Conservation (phyloP, 176 grass and related monocot species). For the Sorghum bicolor region DNA sequence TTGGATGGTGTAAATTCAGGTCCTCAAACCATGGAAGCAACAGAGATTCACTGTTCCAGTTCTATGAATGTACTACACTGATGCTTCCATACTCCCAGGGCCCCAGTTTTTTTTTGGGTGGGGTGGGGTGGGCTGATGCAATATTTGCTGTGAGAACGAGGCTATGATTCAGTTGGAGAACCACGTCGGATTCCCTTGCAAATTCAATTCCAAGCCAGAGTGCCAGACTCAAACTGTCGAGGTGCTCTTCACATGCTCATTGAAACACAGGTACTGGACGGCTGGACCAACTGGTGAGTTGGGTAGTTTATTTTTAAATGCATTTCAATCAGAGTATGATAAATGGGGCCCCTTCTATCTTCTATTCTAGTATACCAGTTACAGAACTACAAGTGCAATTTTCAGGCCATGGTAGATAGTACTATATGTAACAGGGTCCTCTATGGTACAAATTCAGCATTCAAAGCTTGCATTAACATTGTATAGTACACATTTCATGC, state of each 20-base stretch:
- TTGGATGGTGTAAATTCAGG: no score
- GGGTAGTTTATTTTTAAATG: background rate
- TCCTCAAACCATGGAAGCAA: background rate
- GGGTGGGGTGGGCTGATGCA: no score
- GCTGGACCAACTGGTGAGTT: background rate
- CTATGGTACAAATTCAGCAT: background rate
- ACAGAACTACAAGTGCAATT: background rate
- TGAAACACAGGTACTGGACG: constrained; percentile 11
- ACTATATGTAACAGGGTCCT: background rate
- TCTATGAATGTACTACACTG: background rate
- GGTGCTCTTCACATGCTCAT: background rate
- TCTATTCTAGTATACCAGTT: background rate
- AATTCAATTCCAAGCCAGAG: constrained; percentile 8
- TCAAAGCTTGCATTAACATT: background rate
- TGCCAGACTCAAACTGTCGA: background rate
- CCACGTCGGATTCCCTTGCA: background rate
- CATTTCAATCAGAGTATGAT: background rate
- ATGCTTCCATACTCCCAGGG: background rate
- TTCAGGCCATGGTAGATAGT: background rate
- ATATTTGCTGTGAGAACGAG: background rate
- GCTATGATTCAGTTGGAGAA: background rate
- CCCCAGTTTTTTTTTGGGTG: background rate
- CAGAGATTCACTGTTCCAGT: background rate
- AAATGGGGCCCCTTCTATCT: background rate
- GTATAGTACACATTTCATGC: background rate